Evolutionary conservation across 164 flowering plant species (phyloP), one percentile per base, ranked within the genome.

Genomic region (Piper longum): DNA sequence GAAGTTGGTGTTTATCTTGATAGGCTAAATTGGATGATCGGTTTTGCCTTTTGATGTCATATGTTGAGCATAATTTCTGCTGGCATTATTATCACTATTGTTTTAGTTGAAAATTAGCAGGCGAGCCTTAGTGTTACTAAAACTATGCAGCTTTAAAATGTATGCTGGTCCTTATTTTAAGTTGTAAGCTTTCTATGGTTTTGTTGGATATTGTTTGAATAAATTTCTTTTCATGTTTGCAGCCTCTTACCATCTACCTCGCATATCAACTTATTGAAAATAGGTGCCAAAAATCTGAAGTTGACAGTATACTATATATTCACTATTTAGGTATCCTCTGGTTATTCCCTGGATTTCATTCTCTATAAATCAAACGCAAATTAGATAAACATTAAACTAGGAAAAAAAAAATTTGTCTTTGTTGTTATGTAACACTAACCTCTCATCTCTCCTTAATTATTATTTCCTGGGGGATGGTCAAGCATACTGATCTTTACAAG

Each of bases 231-330:
- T 45, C 13, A 19, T 54, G 41, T 56, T 76, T 72, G 62, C 91
- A 88, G 96, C 89, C 96, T 16, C 80, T 88, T 42, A 84, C 84
- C 1, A 55, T 88, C 54, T 83, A 81, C 62, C 67, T 79, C 72
- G 83, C 86, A 16, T 55, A 70, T 63, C 82, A 78, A 74, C 73
- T 85, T 71, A 74, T 76, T 76, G 71, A 63, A 54, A 8, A 64
- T 16, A 67, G 69, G 68, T 67, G 59, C 62, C 57, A 69, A 75
- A 73, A 41, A 65, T 54, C 70, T 54, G 77, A 70, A 64, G 60
- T 43, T 65, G 56, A 60, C 18, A 55, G 69, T 45, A 59, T 71
- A 54, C 63, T 84, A 57, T 54, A 68, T 69, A 83, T 86, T 61
- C 96, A 86, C 71, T 86, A 84, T 70, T 82, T 86, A 65, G 96